Conservation (phyloP, 1,139 yeast genomes). For the Zygosaccharomyces pseudobailii region DNA sequence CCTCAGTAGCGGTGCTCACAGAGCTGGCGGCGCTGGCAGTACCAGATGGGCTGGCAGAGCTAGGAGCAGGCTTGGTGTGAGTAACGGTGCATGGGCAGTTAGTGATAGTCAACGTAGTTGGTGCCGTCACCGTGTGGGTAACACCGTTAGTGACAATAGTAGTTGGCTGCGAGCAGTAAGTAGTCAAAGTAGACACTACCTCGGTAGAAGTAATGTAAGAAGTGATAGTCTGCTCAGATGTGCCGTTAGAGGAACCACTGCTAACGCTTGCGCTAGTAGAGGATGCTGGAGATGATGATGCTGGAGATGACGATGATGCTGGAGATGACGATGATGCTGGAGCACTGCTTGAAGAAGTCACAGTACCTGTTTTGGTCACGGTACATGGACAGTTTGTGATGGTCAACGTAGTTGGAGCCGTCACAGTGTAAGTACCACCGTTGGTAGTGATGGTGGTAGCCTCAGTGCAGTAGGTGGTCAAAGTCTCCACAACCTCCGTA, state of each 20-base stretch:
- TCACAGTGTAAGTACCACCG: slow-evolving; percentile 47
- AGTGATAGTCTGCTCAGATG: too few species aligned
- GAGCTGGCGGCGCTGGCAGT: neutral
- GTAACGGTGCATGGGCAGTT: slow-evolving; percentile 56
- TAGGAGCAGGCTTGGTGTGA: neutral
- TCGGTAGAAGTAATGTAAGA: slow-evolving; percentile 35
- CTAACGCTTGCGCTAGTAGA: too few species aligned
- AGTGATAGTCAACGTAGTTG: slow-evolving; percentile 54
- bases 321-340: too few species aligned
- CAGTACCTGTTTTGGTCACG: slow-evolving; percentile 10
- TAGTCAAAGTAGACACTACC: slow-evolving; percentile 49
- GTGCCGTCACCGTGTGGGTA: slow-evolving; percentile 47
- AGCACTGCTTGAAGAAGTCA: neutral
- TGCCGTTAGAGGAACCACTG: too few species aligned
- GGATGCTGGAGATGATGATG: too few species aligned
- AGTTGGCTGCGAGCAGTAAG: slow-evolving; percentile 59
- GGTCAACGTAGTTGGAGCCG: slow-evolving; percentile 50
- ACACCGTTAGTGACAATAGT: slow-evolving; percentile 45
- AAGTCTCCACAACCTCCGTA: slow-evolving; percentile 46
- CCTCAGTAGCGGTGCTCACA: slow-evolving; percentile 3
- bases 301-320: too few species aligned
- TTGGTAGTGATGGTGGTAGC: slow-evolving; percentile 50
- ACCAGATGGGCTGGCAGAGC: slow-evolving; percentile 1
- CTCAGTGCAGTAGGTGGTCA: slow-evolving; percentile 57
- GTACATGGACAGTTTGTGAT: slow-evolving; percentile 61